Percentiles rank a stretch among this genome's conserved stretches.
These are phyloP conservation scores for Hemisphaericaspora nanyangensis DNA, from an alignment of 805 yeast species.

Conservation along the genomic window DNA sequence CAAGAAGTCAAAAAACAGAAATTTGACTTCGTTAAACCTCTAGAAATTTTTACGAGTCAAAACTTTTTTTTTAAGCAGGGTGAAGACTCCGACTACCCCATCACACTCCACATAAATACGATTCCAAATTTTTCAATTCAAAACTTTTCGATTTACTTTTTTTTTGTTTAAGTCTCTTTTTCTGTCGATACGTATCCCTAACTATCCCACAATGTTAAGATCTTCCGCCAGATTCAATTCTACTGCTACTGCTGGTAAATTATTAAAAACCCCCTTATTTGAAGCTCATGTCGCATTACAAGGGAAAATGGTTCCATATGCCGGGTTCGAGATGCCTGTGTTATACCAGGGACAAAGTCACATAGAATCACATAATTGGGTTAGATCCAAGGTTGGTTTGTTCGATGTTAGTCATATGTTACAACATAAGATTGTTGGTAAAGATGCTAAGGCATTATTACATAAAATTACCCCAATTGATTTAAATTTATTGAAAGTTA, in stretches of 20 bases:
- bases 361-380: slow-evolving; percentile 94
- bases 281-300: slow-evolving; percentile 74
- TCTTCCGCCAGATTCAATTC: slow-evolving; percentile 20
- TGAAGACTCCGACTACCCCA: too few species aligned
- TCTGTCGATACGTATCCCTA: not conserved
- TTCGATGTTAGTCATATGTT: slow-evolving; percentile 98
- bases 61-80: too few species aligned
- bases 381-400: slow-evolving; percentile 78
- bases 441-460: slow-evolving; percentile 61
- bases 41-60: too few species aligned
- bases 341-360: slow-evolving; percentile 81
- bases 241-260: slow-evolving; percentile 15
- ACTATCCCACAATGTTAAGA: slow-evolving; percentile 7
- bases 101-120: slow-evolving; percentile 2
- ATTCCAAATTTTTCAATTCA: not conserved
- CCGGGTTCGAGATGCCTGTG: slow-evolving; percentile 96
- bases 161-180: not conserved
- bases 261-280: slow-evolving; percentile 72
- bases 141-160: not conserved
- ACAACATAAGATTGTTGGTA: slow-evolving; percentile 77
- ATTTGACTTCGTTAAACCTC: too few species aligned
- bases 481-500: slow-evolving; percentile 50
- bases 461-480: slow-evolving; percentile 89
- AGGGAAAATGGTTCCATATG: slow-evolving; percentile 93
- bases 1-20: too few species aligned